Percentiles rank a stretch among this genome's conserved stretches.
Conservation (phyloP, 2,329 filamentous ascomycete genomes). For the Fonsecaea erecta region DNA sequence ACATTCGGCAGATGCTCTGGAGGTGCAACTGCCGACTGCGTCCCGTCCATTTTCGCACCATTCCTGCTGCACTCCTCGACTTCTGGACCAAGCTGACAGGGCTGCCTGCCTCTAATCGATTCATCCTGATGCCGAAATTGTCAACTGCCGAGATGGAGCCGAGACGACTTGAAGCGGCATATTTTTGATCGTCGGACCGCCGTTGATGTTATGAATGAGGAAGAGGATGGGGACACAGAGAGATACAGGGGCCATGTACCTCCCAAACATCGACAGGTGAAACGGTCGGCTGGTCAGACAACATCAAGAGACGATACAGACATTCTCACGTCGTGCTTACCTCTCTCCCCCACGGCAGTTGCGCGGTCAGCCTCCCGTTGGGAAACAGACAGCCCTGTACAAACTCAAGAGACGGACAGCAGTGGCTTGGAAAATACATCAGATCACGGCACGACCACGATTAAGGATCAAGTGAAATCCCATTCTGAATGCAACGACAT, state of each 20-base stretch:
- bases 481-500: conserved; percentile 30
- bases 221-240: background rate
- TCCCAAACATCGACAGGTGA: background rate
- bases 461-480: conserved; percentile 27
- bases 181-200: conserved; percentile 8
- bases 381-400: background rate
- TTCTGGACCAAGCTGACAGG: background rate
- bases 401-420: background rate
- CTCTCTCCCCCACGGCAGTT: conserved; percentile 11
- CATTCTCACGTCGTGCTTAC: background rate
- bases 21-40: conserved; percentile 23
- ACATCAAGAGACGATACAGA: background rate
- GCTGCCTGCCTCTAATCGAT: background rate
- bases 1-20: conserved; percentile 23
- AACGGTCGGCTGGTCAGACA: background rate
- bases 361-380: conserved; percentile 11
- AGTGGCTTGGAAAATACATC: background rate
- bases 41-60: background rate
- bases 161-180: background rate
- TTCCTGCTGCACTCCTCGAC: background rate
- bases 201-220: background rate
- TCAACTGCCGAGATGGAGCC: conserved; percentile 22
- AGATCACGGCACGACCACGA: background rate
- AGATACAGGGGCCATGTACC: background rate
- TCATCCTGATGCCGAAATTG: background rate